Conservation (phyloP, 192 early-diverging fungal species). For the Entrophospora sp. region DNA sequence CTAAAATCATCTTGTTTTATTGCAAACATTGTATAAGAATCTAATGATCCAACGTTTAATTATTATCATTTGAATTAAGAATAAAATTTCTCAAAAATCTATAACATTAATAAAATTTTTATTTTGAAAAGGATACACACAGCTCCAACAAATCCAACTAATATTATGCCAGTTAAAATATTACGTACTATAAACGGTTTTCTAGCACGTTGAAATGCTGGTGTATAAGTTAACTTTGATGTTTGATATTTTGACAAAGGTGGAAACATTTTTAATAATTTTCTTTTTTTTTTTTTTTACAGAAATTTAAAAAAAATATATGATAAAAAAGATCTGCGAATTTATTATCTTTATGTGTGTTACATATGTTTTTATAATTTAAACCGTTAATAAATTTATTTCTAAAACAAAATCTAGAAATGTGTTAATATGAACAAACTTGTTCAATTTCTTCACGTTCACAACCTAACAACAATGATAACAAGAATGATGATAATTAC, state of each 20-base stretch:
- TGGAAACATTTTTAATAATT: too few relatives aligned
- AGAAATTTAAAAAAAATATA: too few relatives aligned
- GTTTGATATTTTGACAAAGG: constrained; percentile 19
- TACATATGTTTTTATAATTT: too few relatives aligned
- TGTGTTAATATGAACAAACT: too few relatives aligned
- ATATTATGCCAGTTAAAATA: constrained; percentile 34
- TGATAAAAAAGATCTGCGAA: too few relatives aligned
- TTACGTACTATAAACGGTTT: constrained; percentile 43
- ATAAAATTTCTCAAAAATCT: not conserved
- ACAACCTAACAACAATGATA: too few relatives aligned
- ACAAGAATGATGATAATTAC: too few relatives aligned
- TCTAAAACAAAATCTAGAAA: too few relatives aligned
- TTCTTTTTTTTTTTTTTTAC: too few relatives aligned
- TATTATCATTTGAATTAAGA: not conserved
- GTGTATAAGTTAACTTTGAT: constrained; percentile 37
- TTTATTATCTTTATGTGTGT: too few relatives aligned
- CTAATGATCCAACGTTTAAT: constrained; percentile 26
- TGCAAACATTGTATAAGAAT: constrained; percentile 64
- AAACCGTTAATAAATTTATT: too few relatives aligned
- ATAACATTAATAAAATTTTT: not conserved
- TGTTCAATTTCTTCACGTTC: too few relatives aligned
- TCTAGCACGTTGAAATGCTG: constrained; percentile 48
- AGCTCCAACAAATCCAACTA: constrained; percentile 41
- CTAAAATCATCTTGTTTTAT: constrained; percentile 72
- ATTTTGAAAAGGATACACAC: constrained; percentile 38